phyloP scores from a whole-genome alignment of 2,329 filamentous ascomycete species.

The Pseudocercospora vitis region DNA sequence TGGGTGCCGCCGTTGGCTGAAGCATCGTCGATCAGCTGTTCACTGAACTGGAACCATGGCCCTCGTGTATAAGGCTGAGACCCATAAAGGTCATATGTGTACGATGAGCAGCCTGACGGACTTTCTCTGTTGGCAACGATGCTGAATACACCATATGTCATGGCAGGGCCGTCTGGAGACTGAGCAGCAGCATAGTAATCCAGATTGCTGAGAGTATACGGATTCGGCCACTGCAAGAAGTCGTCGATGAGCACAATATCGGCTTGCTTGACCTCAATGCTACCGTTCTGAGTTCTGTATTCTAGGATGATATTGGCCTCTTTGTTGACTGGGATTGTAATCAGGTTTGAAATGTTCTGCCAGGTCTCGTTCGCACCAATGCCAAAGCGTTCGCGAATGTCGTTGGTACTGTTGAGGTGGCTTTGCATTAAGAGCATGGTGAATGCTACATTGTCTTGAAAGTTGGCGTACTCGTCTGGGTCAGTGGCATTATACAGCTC shows the following conservation, averaged over 20 bases:
- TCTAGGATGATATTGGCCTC: slow-evolving; percentile 63
- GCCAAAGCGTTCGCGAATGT: slow-evolving; percentile 58
- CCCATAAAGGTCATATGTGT: slow-evolving; percentile 65
- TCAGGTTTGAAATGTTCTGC: slow-evolving; percentile 56
- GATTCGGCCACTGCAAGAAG: slow-evolving; percentile 60
- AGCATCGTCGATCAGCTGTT: slow-evolving; percentile 64
- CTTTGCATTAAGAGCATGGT: slow-evolving; percentile 63
- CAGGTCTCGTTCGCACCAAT: slow-evolving; percentile 58
- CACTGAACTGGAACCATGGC: slow-evolving; percentile 70
- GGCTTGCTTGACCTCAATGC: slow-evolving; percentile 67
- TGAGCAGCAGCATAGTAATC: slow-evolving; percentile 71
- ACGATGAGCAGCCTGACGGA: slow-evolving; percentile 66
- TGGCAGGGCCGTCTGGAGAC: slow-evolving; percentile 66
- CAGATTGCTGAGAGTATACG: slow-evolving; percentile 58
- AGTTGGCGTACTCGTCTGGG: slow-evolving; percentile 69
- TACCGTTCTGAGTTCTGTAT: slow-evolving; percentile 66
- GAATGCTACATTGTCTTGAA: slow-evolving; percentile 65
- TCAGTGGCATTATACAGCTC: slow-evolving; percentile 66
- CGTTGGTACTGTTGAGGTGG: slow-evolving; percentile 58
- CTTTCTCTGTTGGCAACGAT: slow-evolving; percentile 66
- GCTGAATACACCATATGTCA: slow-evolving; percentile 71
- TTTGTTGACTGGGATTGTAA: slow-evolving; percentile 55
- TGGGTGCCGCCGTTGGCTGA: slow-evolving; percentile 64
- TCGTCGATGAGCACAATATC: slow-evolving; percentile 68
- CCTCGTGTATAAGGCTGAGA: slow-evolving; percentile 64